A percentile compares a stretch with the other conserved stretches of the same genome.
phyloP scores from a whole-genome alignment of 305 asterid genomes.

The Fraxinus sp. region DNA sequence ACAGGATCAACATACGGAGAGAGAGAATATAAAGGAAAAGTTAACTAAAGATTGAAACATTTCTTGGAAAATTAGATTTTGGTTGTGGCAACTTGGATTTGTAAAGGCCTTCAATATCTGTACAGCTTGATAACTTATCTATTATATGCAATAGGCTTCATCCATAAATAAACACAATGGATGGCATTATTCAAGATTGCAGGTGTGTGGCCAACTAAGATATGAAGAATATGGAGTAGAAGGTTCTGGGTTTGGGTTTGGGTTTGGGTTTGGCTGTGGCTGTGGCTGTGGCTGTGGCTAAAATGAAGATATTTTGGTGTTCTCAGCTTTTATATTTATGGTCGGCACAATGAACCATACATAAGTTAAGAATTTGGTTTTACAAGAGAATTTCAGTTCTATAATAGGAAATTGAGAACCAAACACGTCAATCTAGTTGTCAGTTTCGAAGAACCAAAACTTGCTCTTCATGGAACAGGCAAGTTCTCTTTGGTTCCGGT shows the following conservation, averaged over 20 bases:
- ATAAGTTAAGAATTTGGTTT: background rate
- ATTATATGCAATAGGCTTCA: background rate
- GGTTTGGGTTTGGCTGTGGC: background rate
- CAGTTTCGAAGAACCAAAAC: background rate
- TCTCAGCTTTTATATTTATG: background rate
- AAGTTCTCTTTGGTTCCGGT: background rate
- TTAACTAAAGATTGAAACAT: background rate
- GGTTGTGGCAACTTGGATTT: background rate
- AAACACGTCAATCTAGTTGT: background rate
- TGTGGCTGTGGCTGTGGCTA: background rate
- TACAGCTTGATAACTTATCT: background rate
- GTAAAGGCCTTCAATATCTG: background rate
- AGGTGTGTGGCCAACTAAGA: background rate
- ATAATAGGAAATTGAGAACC: background rate
- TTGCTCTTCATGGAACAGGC: background rate
- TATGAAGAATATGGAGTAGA: background rate
- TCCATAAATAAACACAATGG: background rate
- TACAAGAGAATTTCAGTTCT: constrained; percentile 4
- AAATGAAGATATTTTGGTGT: background rate
- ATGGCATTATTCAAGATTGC: background rate
- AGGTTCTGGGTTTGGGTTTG: background rate
- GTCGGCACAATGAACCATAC: background rate
- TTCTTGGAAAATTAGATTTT: background rate
- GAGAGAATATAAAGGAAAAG: background rate
- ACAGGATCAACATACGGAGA: background rate